These are phyloP conservation scores for Aciculosporium take DNA, from an alignment of 2,329 filamentous ascomycete species.

Conservation along the genomic window DNA sequence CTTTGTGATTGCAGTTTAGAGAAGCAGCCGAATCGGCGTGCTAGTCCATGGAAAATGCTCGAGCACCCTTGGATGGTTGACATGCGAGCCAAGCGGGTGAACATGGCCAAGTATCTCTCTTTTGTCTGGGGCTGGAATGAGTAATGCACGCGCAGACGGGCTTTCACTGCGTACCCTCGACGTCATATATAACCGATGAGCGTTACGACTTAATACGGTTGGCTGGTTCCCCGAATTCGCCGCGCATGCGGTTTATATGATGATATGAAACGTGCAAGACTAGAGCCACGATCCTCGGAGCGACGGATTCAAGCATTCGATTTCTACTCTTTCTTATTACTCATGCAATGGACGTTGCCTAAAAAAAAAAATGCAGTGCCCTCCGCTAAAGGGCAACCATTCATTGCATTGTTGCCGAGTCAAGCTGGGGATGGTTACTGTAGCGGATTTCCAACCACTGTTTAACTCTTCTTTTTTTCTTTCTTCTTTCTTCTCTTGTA, in stretches of 20 bases:
- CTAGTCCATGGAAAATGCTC: constrained; percentile 95
- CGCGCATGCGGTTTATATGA: neutral
- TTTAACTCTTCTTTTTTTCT: neutral
- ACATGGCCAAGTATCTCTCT: constrained; percentile 86
- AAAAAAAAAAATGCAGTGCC: neutral
- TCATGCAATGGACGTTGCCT: neutral
- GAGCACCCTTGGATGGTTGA: constrained; percentile 98
- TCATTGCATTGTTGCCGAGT: neutral
- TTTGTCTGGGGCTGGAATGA: constrained; percentile 97
- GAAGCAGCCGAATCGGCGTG: constrained; percentile 75
- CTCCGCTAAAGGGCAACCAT: neutral
- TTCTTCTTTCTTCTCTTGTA: neutral
- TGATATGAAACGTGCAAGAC: neutral
- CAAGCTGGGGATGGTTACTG: neutral
- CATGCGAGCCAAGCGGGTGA: constrained; percentile 90
- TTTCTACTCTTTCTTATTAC: neutral
- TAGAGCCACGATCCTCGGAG: neutral
- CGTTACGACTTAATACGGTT: neutral
- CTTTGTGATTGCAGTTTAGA: constrained; percentile 53
- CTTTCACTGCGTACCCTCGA: neutral
- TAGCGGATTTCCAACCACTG: neutral
- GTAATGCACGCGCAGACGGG: too few relatives aligned
- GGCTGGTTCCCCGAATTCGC: neutral
- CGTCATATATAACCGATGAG: neutral
- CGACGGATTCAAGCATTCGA: neutral